Evolutionary conservation across 192 early-diverging fungal genomes (phyloP), one percentile per base, ranked within the genome.

Genomic region (Coemansia sp.): DNA sequence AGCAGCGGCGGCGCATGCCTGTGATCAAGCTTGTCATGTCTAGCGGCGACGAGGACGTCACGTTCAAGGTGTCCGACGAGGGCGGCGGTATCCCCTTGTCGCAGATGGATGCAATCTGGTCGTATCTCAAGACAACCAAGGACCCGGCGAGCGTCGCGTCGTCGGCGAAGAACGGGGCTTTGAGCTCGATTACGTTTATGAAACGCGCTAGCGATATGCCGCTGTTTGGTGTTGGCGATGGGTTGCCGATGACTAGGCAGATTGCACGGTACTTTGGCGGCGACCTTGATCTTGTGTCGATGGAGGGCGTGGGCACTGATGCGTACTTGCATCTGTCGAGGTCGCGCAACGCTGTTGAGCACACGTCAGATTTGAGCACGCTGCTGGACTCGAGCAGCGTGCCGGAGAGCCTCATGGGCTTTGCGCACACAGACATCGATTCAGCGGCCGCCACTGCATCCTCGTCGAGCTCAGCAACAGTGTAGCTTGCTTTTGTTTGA

Each of bases 221-320:
- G 17, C 51, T 73, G 59, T 72, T 72, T 53, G 67, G 69, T 46
- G 65, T 41, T 21, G 66, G 65, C 47, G 61, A 67, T 19, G 65
- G 70, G 9, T 64, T 87, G 54, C 80, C 83, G 9, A 69, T 82
- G 57, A 78, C 82, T 12, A 71, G 84, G 10, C 59, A 83, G 55
- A 79, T 84, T 39, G 84, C 83, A 25, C 70, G 79, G 12, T 82
- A 85, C 62, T 87, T 87, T 72, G 86, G 85, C 23, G 86, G 86
- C 21, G 86, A 86, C 33, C 53, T 87, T 40, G 78, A 81, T 13
- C 55, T 87, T 30, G 70, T 84, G 1, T 85, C 83, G 4, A 87
- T 87, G 86, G 85, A 87, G 57, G 85, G 84, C 11, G 80, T 82
- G 30, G 85, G 86, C 0, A 84, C 83, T 0, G 83, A 86, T 39